phyloP scores from a whole-genome alignment of 129 eudicot species.

The Pulicaria dysenterica region DNA sequence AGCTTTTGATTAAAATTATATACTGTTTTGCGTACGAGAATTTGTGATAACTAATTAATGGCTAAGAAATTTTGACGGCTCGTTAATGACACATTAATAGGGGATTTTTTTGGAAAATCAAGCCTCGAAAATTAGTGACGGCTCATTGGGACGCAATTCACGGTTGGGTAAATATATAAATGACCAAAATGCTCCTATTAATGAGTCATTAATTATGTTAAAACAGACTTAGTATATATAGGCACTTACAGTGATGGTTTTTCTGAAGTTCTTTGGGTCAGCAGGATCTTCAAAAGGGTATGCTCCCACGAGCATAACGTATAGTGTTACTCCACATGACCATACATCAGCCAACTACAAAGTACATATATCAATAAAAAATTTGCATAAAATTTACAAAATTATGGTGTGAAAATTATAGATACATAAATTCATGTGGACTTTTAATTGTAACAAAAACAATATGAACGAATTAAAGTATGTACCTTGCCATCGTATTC shows the following conservation, averaged over 20 bases:
- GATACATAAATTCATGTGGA: not conserved
- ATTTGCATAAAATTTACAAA: not conserved
- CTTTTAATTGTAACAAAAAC: not conserved
- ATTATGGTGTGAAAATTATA: not conserved
- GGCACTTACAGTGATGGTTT: conserved; percentile 58
- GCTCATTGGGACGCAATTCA: too few relatives aligned
- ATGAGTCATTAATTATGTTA: too few relatives aligned
- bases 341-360: conserved; percentile 82
- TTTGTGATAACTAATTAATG: too few relatives aligned
- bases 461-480: not conserved
- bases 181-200: too few relatives aligned
- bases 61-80: too few relatives aligned
- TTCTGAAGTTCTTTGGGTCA: conserved; percentile 74
- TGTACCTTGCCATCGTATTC: conserved; percentile 83
- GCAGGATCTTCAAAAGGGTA: conserved; percentile 83
- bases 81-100: too few relatives aligned
- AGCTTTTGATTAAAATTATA: too few relatives aligned
- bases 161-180: too few relatives aligned
- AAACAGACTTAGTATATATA: too few relatives aligned
- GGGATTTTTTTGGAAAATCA: too few relatives aligned
- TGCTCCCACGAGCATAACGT: conserved; percentile 83
- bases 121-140: too few relatives aligned
- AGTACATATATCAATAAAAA: not conserved
- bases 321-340: conserved; percentile 88
- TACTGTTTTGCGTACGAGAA: too few relatives aligned